Evolutionary conservation across 352 stramenopile genomes (phyloP), one percentile per base, ranked within the genome.

Genomic region (Phytopythium sindhum): DNA sequence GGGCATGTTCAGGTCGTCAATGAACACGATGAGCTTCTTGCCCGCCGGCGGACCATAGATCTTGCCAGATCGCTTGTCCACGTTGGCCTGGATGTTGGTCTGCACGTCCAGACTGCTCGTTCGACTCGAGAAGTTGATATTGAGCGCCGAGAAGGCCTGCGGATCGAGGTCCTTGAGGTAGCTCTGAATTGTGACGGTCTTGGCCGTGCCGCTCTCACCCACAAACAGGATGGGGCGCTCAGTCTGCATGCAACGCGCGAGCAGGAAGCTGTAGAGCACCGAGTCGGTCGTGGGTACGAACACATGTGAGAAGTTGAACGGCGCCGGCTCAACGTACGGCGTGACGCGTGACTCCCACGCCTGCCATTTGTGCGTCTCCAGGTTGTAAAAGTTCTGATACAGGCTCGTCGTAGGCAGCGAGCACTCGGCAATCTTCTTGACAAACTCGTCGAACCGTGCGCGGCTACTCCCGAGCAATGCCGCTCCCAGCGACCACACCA

Each of bases 1-100:
- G 39, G 96, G 96, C 95, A 98, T 98, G 70, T 98, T 98, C 63
- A 98, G 76, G 71, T 98, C 96, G 65, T 98, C 96, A 47, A 98
- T 91, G 61, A 98, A 98, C 26, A 98, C 78, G 50, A 98, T 73
- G 12, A 98, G 79, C 53, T 98, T 97, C 71, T 98, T 98, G 5
- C 95, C 95, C 0, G 88, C 81, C 0, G 93, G 88, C 26, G 95
- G 95, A 8, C 95, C 96, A 67, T 98, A 98, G 53, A 98, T 97
- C 56, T 96, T 96, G 17, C 93, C 95, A 0, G 93, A 97, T 15
- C 95, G 80, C 77, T 98, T 98, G 77, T 98, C 96, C 19, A 98
- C 91, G 57, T 98, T 98, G 1, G 86, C 92, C 69, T 98, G 94
- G 55, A 98, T 93, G 65, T 96, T 98, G 5, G 75, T 94, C 57